These are phyloP conservation scores for Pyricularia sp. DNA, from an alignment of 2,329 filamentous ascomycete genomes.

Conservation along the genomic window DNA sequence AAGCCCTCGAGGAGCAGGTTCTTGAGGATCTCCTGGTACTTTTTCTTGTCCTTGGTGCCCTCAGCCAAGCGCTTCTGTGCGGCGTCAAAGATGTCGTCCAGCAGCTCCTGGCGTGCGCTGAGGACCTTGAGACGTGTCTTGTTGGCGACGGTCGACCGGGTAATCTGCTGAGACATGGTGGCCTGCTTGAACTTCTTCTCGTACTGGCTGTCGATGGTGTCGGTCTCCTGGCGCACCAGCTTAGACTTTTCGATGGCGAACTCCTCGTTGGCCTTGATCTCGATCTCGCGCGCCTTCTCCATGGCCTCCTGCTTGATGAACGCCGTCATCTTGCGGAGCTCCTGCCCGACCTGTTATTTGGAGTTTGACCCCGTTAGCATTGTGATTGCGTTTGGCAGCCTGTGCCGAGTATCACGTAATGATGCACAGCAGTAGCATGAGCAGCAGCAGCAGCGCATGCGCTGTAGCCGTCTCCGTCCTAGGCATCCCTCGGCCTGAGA, in stretches of 20 bases:
- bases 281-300: slow-evolving; percentile 95
- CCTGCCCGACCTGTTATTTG: slow-evolving; percentile 70
- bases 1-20: slow-evolving; percentile 80
- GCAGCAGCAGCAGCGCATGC: not conserved
- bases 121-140: slow-evolving; percentile 89
- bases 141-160: slow-evolving; percentile 90
- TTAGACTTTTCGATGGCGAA: slow-evolving; percentile 99
- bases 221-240: slow-evolving; percentile 90
- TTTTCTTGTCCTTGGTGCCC: slow-evolving; percentile 56
- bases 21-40: slow-evolving; percentile 71
- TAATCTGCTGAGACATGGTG: slow-evolving; percentile 97
- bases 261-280: slow-evolving; percentile 97
- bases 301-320: slow-evolving; percentile 99
- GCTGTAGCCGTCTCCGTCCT: not conserved
- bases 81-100: slow-evolving; percentile 81
- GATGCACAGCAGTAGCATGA: no score
- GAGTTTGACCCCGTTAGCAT: not conserved
- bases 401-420: not conserved
- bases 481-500: not conserved
- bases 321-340: slow-evolving; percentile 99
- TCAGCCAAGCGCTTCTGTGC: slow-evolving; percentile 63
- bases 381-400: not conserved
- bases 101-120: slow-evolving; percentile 76
- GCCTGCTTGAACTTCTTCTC: slow-evolving; percentile 99
- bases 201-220: slow-evolving; percentile 85